These are phyloP conservation scores for Paramecium sonneborni DNA, from an alignment of 73 alveolate genomes.

Conservation along the genomic window DNA sequence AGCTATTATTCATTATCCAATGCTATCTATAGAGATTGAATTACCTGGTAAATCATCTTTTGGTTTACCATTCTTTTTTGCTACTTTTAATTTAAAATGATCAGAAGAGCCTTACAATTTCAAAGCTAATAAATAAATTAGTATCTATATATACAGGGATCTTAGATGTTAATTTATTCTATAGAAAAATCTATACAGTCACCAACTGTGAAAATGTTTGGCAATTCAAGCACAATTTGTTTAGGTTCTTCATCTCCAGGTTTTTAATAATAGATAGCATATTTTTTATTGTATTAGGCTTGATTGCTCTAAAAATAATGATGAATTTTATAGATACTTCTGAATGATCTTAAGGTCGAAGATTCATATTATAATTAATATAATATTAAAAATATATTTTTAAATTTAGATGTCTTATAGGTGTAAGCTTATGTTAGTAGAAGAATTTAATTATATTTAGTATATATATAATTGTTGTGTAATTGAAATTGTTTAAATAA, in stretches of 20 bases:
- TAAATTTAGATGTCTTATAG: not conserved
- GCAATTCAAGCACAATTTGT: constrained; percentile 15
- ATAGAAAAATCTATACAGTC: constrained; percentile 11
- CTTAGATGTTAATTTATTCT: not conserved
- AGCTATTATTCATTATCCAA: not conserved
- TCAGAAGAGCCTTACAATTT: not conserved
- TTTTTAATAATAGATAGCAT: not conserved
- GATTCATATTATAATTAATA: not conserved
- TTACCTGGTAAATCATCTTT: constrained; percentile 43
- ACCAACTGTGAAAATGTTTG: constrained; percentile 30
- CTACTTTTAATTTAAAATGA: not conserved
- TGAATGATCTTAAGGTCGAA: not conserved
- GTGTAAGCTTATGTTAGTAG: not conserved
- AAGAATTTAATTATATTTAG: no score
- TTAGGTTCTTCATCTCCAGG: not conserved
- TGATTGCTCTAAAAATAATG: not conserved
- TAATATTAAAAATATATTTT: not conserved
- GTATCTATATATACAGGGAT: not conserved
- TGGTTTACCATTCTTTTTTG: constrained; percentile 42
- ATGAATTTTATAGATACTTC: not conserved
- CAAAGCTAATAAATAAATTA: not conserved
- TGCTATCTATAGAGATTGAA: not conserved
- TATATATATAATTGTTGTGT: not conserved
- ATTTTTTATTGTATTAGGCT: not conserved
- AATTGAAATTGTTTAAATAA: not conserved